Evolutionary conservation across 2,329 filamentous ascomycete genomes (phyloP).

Genomic region (Phialemonium atrogriseum): DNA sequence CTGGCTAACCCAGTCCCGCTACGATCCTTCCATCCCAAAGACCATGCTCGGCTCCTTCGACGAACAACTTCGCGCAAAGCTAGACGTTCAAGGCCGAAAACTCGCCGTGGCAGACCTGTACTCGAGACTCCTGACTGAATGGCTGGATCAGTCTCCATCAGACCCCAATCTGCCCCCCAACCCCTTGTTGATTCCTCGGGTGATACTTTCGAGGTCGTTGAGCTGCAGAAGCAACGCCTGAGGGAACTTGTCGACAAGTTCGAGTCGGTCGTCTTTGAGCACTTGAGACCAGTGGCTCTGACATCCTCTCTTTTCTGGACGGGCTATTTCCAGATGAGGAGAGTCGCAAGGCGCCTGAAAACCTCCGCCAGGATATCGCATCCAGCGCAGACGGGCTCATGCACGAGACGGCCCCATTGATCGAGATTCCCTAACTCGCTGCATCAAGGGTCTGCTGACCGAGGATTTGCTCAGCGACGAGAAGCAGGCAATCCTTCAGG

Average conservation of each 20-base stretch:
- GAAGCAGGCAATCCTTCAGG: conserved; percentile 17
- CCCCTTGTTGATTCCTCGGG: conserved; percentile 9
- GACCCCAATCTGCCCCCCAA: too few relatives aligned
- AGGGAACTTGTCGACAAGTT: conserved; percentile 28
- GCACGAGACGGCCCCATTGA: conserved; percentile 20
- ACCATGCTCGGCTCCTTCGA: conserved; percentile 23
- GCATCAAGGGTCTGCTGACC: conserved; percentile 39
- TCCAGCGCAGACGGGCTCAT: conserved; percentile 12
- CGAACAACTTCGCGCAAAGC: conserved; percentile 18
- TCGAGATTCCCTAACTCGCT: conserved; percentile 30
- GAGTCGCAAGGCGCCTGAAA: conserved; percentile 12
- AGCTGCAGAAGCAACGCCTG: conserved; percentile 26
- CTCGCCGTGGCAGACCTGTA: conserved; percentile 24
- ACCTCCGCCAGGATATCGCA: conserved; percentile 11
- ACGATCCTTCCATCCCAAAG: conserved; percentile 25
- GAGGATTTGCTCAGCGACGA: conserved; percentile 39
- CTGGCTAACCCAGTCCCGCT: conserved; percentile 25
- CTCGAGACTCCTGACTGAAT: conserved; percentile 28
- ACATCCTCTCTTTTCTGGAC: conserved; percentile 22
- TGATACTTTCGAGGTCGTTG: conserved; percentile 21
- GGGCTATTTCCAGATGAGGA: conserved; percentile 21
- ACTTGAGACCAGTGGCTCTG: conserved; percentile 20
- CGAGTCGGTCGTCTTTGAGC: conserved; percentile 27
- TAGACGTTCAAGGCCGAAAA: conserved; percentile 27
- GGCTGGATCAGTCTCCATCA: conserved; percentile 21